Base-by-base conservation (phyloP, 192 early-diverging fungal genomes). In the Backusella australiensis region DNA sequence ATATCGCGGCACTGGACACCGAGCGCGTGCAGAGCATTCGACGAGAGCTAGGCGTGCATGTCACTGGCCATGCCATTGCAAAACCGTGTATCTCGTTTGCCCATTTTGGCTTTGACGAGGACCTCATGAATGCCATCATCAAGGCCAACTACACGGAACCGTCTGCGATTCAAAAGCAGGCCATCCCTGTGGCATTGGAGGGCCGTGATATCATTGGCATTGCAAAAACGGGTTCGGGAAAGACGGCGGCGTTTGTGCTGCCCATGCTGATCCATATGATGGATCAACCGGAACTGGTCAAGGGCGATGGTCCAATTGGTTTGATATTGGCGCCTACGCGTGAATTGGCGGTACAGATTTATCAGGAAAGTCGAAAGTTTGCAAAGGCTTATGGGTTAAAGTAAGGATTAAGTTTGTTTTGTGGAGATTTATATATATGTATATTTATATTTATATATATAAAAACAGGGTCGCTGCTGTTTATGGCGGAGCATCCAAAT, bases 231-330 rank as follows among this genome's bases (percentile, higher is more conserved):
- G 95, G 95, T 23, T 93, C 91, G 12, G 95, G 95, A 42, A 96
- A 96, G 78, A 96, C 95, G 1, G 93, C 93, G 0, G 93, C 95
- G 0, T 96, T 94, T 77, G 74, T 96, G 6, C 82, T 91, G 83
- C 95, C 95, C 5, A 93, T 96, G 93, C 74, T 95, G 59, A 85
- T 92, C 35, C 95, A 96, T 72, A 92, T 94, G 42, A 94, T 95
- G 92, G 94, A 95, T 77, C 95, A 96, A 75, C 83, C 80, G 15
- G 91, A 94, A 67, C 81, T 95, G 0, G 85, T 88, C 12, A 82
- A 84, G 76, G 92, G 92, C 0, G 94, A 95, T 76, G 95, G 95
- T 0, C 94, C 95, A 0, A 94, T 94, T 65, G 95, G 93, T 1
- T 79, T 96, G 23, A 82, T 96, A 0, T 81, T 94, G 21, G 93